Evolutionary conservation across 2,329 filamentous ascomycete genomes (phyloP), one percentile per base, ranked within the genome.

Genomic region (Chalaropsis thielavioides): DNA sequence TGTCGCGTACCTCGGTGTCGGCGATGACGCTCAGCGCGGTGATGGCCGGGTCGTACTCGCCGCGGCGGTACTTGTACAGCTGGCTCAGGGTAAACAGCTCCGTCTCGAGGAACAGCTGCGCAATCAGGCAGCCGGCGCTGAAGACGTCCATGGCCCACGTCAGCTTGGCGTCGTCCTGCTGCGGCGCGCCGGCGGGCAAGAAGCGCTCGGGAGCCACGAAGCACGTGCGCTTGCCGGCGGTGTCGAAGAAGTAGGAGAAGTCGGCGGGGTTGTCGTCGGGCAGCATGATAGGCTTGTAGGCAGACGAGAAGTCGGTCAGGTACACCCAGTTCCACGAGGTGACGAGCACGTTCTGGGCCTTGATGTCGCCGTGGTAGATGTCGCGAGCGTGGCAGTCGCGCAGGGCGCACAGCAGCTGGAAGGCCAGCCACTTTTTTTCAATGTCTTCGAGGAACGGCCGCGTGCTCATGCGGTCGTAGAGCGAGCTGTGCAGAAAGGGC

Each of bases 271-370:
- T 97, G 71, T 99, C 92, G 74, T 96, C 92, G 2, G 94, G 94
- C 2, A 99, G 79, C 74, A 90, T 90, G 4, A 92, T 89, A 11
- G 92, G 94, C 72, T 99, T 99, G 78, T 95, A 97, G 0, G 89
- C 87, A 0, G 92, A 91, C 3, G 92, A 96, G 74, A 97, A 99
- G 74, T 99, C 94, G n/a, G 92, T 87, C 44, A 99, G 81, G 73
- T 97, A 99, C 1, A 99, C 81, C 94, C 95, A 99, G 76, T 97
- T 96, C 94, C 94, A 99, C 6, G 94, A 97, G 0, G 94, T 99
- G 62, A 99, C 92, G 60, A 99, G 79, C 43, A 95, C 85, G 71
- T 99, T 99, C 75, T 99, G 92, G 1, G 92, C 94, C 79, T 99
- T 99, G 78, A 99, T 97, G 72, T 99, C 95, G 66, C 94, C 95